Conservation (phyloP, 805 yeast genomes). For the Yarrowia hollandica region DNA sequence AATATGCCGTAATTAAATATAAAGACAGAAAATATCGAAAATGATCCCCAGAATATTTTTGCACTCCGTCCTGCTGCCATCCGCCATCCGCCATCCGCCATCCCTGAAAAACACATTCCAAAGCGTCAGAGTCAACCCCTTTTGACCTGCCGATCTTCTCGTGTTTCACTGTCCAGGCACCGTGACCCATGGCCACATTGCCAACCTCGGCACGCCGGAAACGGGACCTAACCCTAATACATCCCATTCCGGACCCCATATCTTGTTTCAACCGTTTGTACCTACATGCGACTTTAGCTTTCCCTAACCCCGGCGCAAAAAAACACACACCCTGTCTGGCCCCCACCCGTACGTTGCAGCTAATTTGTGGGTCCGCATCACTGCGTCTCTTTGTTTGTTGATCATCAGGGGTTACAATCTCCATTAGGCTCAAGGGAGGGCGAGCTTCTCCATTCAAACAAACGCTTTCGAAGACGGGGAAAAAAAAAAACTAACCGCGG, state of each 20-base stretch:
- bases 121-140: background rate
- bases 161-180: conserved; percentile 15
- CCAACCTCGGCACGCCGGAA: background rate
- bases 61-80: too few relatives aligned
- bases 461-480: too few relatives aligned
- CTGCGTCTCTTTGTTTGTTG: conserved; percentile 16
- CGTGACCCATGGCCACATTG: background rate
- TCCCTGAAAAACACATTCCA: background rate
- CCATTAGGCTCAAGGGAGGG: background rate
- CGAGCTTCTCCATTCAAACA: too few relatives aligned
- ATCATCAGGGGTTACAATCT: conserved; percentile 15
- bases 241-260: background rate
- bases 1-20: too few relatives aligned
- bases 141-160: background rate
- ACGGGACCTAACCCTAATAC: background rate
- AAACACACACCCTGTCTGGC: background rate
- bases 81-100: too few relatives aligned
- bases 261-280: conserved; percentile 23
- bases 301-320: background rate
- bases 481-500: too few relatives aligned
- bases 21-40: too few relatives aligned
- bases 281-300: conserved; percentile 2
- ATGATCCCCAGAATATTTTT: too few relatives aligned
- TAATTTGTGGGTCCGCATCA: conserved; percentile 14
- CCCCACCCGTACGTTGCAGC: conserved; percentile 22